Percentiles rank a stretch among this genome's conserved stretches.
These are phyloP conservation scores for Calonectria hongkongensis DNA, from an alignment of 2,329 filamentous ascomycete genomes.

Conservation along the genomic window DNA sequence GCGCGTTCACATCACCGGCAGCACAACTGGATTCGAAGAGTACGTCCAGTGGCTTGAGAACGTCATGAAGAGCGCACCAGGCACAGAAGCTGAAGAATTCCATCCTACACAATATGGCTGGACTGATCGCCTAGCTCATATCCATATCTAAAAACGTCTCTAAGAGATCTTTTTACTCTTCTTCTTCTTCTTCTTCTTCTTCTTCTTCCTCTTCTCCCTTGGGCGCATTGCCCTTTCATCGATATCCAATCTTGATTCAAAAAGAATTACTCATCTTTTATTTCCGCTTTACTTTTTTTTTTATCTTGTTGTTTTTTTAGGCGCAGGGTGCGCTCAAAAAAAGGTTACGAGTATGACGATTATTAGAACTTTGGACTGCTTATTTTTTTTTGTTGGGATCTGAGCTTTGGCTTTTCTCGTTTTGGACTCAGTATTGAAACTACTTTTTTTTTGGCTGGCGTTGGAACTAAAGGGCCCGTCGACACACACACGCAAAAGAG, in stretches of 20 bases:
- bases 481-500: background rate
- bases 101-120: slow-evolving; percentile 49
- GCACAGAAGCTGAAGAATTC: slow-evolving; percentile 47
- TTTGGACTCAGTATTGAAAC: slow-evolving; percentile 5
- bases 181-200: background rate
- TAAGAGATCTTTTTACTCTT: background rate
- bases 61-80: slow-evolving; percentile 59
- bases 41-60: slow-evolving; percentile 64
- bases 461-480: slow-evolving; percentile 13
- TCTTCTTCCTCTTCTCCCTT: background rate
- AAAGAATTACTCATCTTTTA: background rate
- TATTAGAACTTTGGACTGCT: slow-evolving; percentile 13
- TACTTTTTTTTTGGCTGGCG: slow-evolving; percentile 17
- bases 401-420: slow-evolving; percentile 16
- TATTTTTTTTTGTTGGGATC: slow-evolving; percentile 12
- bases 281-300: background rate
- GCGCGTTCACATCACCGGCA: slow-evolving; percentile 60
- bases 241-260: slow-evolving; percentile 15
- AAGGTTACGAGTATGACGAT: slow-evolving; percentile 34
- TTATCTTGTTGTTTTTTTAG: background rate
- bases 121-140: slow-evolving; percentile 49
- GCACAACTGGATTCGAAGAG: slow-evolving; percentile 63
- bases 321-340: slow-evolving; percentile 21
- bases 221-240: slow-evolving; percentile 5
- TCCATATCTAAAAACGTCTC: slow-evolving; percentile 45